Evolutionary conservation across 2,329 filamentous ascomycete species (phyloP), one percentile per base, ranked within the genome.

Genomic region (Pseudopithomyces chartarum): DNA sequence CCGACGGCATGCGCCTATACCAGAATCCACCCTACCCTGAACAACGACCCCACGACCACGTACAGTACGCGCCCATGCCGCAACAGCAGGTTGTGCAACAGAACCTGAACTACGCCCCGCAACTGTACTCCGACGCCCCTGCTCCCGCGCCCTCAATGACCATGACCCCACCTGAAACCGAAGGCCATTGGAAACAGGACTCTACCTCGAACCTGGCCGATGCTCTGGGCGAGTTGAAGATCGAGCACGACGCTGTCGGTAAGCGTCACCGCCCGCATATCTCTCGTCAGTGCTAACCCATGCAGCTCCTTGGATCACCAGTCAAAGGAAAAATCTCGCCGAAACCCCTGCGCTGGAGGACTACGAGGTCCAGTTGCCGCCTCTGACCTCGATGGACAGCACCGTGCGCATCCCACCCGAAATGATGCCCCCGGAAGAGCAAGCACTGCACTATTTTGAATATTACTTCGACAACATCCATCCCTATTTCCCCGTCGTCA

Each of bases 381-480:
- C 87, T 12, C 84, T 89, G 33, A 83, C 85, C 15, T 84, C 87
- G 8, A 85, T 90, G 7, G 92, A 92, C 48, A 82, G 87, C 20
- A 92, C 90, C 56, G 89, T 97, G 56, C 87, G 92, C 34, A 97
- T 98, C 59, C 95, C 94, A 0, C 91, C 90, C 0, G 92, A 96
- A 68, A 84, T 98, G 68, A 97, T 98, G 92, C 94, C 94, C 1
- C 85, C 89, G 29, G 92, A 97, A 32, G 88, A 91, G 43, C 91
- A 91, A 34, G 88, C 89, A 4, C 80, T 92, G 70, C 85, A 90
- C 34, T 96, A 95, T 71, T 96, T 98, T 72, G 87, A 95, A 38
- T 89, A 96, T 42, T 98, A 92, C 73, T 98, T 98, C 75, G 81
- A 84, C 33, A 88, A 97, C 64, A 90, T 97, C 32, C 95, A 98